Percentiles rank a stretch among this genome's conserved stretches.
Conservation (phyloP, 2,329 filamentous ascomycete species). For the Chaetomium strumarium region DNA sequence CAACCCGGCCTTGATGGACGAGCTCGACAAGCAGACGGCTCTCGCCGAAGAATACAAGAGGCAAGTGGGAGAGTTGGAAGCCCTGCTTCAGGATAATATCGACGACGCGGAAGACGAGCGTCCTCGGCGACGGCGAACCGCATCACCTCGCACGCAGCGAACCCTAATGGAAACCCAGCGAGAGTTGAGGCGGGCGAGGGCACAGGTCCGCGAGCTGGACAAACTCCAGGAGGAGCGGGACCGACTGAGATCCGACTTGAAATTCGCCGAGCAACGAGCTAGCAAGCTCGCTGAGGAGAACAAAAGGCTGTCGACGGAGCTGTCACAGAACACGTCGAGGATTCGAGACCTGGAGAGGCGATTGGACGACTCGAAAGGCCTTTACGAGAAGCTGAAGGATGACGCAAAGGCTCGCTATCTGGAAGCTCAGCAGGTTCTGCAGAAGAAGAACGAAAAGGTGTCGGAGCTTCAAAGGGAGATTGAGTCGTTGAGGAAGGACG, state of each 20-base stretch:
- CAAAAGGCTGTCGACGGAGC: constrained; percentile 29
- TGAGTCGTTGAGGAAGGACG: constrained; percentile 36
- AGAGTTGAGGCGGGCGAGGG: constrained; percentile 49
- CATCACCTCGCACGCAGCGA: constrained; percentile 46
- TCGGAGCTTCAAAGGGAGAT: constrained; percentile 50
- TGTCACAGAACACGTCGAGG: constrained; percentile 24
- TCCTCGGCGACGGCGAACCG: constrained; percentile 34
- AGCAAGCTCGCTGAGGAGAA: constrained; percentile 34
- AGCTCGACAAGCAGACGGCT: constrained; percentile 52
- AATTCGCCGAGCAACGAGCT: constrained; percentile 40
- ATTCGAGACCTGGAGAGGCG: constrained; percentile 28
- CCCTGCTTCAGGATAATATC: constrained; percentile 40
- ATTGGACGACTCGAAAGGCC: constrained; percentile 24
- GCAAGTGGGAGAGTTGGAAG: constrained; percentile 54
- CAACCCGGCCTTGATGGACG: constrained; percentile 44
- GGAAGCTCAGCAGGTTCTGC: constrained; percentile 50
- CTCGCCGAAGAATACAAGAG: constrained; percentile 53
- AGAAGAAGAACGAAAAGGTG: constrained; percentile 53
- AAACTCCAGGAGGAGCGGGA: constrained; percentile 49
- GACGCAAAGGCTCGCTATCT: constrained; percentile 48
- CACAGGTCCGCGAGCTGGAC: constrained; percentile 48
- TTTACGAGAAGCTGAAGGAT: constrained; percentile 49
- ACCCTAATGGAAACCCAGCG: constrained; percentile 48
- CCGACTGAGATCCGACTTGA: constrained; percentile 45
- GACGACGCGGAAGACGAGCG: constrained; percentile 28